phyloP scores from a whole-genome alignment of 2,329 filamentous ascomycete species.

The Phialophora expanda region DNA sequence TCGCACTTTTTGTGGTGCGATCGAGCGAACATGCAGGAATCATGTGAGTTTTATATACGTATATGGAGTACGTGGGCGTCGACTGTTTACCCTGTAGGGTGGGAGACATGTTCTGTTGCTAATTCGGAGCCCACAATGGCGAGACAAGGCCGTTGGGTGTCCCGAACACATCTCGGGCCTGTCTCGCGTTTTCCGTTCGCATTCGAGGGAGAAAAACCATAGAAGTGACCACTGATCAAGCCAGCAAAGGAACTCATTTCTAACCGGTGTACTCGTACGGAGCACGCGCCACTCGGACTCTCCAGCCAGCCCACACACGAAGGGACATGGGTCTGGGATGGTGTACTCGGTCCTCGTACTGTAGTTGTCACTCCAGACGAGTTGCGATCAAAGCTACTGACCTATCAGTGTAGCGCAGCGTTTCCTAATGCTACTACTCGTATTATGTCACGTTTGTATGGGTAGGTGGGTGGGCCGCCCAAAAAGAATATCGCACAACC shows the following conservation, averaged over 20 bases:
- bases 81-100: background rate
- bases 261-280: background rate
- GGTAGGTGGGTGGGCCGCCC: too few species aligned
- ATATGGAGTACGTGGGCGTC: background rate
- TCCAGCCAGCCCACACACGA: too few species aligned
- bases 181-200: background rate
- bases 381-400: too few species aligned
- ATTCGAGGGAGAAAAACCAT: background rate
- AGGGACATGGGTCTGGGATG: too few species aligned
- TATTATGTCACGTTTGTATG: too few species aligned
- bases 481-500: too few species aligned
- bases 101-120: background rate
- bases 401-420: too few species aligned
- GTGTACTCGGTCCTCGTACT: too few species aligned
- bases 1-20: background rate
- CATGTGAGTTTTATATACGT: background rate
- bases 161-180: background rate
- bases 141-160: background rate
- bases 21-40: background rate
- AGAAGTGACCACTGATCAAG: too few species aligned
- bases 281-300: too few species aligned
- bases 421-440: too few species aligned
- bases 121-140: background rate
- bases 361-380: too few species aligned
- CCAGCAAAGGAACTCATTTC: background rate